phyloP scores from a whole-genome alignment of 2,329 filamentous ascomycete species.

The Lachnellula cervina region DNA sequence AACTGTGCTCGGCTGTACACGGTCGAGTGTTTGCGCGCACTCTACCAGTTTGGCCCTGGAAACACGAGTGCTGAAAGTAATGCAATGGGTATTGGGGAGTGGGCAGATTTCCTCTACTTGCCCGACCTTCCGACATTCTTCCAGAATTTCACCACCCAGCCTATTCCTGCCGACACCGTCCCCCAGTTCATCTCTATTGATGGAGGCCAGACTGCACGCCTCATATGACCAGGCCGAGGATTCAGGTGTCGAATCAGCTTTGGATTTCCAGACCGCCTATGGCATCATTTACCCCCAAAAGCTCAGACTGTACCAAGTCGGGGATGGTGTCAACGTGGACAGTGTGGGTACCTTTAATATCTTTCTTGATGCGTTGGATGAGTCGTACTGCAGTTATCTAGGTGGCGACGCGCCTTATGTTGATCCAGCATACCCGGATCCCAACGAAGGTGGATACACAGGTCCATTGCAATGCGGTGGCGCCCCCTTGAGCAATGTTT shows the following conservation, averaged over 20 bases:
- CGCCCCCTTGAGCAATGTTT: constrained; percentile 43
- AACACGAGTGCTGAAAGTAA: constrained; percentile 36
- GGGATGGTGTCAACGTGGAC: constrained; percentile 25
- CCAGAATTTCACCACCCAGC: constrained; percentile 37
- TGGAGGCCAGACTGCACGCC: constrained; percentile 30
- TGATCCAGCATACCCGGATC: constrained; percentile 40
- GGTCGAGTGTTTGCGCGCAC: constrained; percentile 47
- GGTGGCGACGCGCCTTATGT: constrained; percentile 37
- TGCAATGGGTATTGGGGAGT: constrained; percentile 49
- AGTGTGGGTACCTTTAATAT: constrained; percentile 11
- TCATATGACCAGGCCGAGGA: constrained; percentile 24
- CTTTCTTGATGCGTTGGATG: constrained; percentile 36
- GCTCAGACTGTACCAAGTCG: constrained; percentile 42
- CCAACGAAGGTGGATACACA: constrained; percentile 33
- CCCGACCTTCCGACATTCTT: constrained; percentile 45
- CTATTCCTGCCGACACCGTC: constrained; percentile 37
- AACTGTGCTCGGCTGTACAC: constrained; percentile 51
- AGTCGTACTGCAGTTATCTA: constrained; percentile 38
- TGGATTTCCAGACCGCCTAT: constrained; percentile 37
- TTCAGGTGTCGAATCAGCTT: constrained; percentile 34
- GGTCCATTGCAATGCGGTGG: constrained; percentile 19
- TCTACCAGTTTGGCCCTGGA: constrained; percentile 43
- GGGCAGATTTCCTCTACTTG: constrained; percentile 47
- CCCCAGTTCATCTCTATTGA: constrained; percentile 31
- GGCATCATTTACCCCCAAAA: constrained; percentile 44